Evolutionary conservation across 768 basidiomycete genomes (phyloP).

Genomic region (Collybia sordida): DNA sequence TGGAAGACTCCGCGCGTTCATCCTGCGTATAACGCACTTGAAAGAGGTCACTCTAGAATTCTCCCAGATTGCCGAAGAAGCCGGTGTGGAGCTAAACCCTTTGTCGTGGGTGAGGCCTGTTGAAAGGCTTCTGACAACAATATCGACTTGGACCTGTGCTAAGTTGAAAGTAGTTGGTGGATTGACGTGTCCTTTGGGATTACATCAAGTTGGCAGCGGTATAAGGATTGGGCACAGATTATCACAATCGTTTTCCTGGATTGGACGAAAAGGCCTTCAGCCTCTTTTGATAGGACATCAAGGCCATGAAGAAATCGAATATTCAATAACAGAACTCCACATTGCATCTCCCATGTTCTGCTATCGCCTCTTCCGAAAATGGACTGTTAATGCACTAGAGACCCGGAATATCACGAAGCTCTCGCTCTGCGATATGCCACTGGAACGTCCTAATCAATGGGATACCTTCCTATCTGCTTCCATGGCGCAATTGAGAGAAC

Average conservation of each 20-base stretch:
- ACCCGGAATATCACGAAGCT: not conserved
- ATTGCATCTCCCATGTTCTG: conserved; percentile 2
- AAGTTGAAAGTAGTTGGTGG: no score
- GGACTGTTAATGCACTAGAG: not conserved
- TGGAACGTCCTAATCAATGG: not conserved
- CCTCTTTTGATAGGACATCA: no score
- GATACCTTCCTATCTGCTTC: not conserved
- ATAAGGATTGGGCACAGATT: no score
- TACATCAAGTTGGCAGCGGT: no score
- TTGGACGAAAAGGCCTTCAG: no score
- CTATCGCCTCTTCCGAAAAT: not conserved
- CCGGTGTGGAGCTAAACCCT: no score
- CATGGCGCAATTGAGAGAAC: not conserved
- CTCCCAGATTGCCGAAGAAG: not conserved
- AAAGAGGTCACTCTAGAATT: not conserved
- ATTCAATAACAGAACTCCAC: not conserved
- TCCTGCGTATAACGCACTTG: not conserved
- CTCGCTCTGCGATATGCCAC: not conserved
- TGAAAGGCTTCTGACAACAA: not conserved
- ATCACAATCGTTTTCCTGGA: no score
- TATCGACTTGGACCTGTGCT: not conserved
- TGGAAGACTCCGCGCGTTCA: not conserved
- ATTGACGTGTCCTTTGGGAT: no score
- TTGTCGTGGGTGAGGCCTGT: conserved; percentile 2
- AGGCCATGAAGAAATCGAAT: not conserved